Evolutionary conservation across 169 alveolate genomes (phyloP).

Genomic region (Plasmodium vinckei): DNA sequence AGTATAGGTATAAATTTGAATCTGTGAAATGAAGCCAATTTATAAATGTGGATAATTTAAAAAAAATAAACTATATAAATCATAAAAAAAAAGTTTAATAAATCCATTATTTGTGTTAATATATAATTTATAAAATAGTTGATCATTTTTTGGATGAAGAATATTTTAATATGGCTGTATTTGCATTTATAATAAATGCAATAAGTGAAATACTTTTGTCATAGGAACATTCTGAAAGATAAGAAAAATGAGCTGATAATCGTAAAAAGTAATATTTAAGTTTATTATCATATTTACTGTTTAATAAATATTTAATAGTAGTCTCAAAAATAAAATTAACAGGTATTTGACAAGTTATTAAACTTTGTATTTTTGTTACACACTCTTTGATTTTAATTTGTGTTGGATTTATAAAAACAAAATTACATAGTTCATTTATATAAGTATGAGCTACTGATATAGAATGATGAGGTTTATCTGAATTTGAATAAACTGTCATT

Average conservation of each 20-base stretch:
- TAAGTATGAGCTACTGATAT: slow-evolving; percentile 50
- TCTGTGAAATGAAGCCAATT: too few relatives aligned
- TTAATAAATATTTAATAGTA: slow-evolving; percentile 47
- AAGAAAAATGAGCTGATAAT: slow-evolving; percentile 44
- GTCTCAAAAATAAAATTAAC: slow-evolving; percentile 63
- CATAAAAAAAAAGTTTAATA: not conserved
- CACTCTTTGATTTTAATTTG: slow-evolving; percentile 65
- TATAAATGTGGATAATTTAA: too few relatives aligned
- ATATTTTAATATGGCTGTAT: slow-evolving; percentile 62
- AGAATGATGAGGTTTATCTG: slow-evolving; percentile 40
- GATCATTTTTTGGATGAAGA: slow-evolving; percentile 14
- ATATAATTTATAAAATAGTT: not conserved
- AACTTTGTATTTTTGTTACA: slow-evolving; percentile 59
- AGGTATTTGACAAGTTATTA: slow-evolving; percentile 69
- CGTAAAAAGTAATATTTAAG: slow-evolving; percentile 35
- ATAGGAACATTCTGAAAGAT: slow-evolving; percentile 55
- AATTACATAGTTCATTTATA: slow-evolving; percentile 58
- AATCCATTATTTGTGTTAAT: not conserved
- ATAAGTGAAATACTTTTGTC: slow-evolving; percentile 69
- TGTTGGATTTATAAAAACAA: slow-evolving; percentile 53
- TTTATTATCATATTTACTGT: slow-evolving; percentile 22
- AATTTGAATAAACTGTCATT: slow-evolving; percentile 63
- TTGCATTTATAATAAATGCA: slow-evolving; percentile 64
- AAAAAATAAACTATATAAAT: not conserved
- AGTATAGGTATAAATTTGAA: too few relatives aligned